Evolutionary conservation across 805 yeast genomes (phyloP).

Genomic region (Kluyveromyces lactis): DNA sequence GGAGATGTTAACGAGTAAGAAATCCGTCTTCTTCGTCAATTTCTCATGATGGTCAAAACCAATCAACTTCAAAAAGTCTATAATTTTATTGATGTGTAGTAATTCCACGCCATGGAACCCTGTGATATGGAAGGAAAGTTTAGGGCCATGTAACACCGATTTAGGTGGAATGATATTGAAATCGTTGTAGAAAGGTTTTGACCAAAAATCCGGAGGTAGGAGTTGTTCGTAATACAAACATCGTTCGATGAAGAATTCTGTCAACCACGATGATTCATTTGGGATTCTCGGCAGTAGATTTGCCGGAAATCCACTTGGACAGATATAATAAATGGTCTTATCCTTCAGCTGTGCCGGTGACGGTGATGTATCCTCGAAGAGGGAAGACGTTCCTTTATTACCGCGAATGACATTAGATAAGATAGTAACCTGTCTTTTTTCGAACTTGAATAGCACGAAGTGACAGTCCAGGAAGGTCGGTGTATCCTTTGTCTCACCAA

Average conservation of each 20-base stretch:
- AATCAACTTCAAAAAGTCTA: conserved; percentile 39
- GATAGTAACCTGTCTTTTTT: not conserved
- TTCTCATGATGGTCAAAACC: conserved; percentile 20
- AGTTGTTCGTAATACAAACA: conserved; percentile 49
- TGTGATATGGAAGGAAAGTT: conserved; percentile 31
- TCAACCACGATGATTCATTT: too few species aligned
- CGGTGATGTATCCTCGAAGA: not conserved
- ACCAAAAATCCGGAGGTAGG: conserved; percentile 52
- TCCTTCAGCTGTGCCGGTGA: not conserved
- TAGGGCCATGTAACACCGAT: conserved; percentile 11
- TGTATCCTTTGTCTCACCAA: too few species aligned
- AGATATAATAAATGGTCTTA: not conserved
- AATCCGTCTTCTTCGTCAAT: conserved; percentile 24
- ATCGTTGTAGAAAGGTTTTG: conserved; percentile 37
- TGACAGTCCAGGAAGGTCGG: not conserved
- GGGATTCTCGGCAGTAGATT: too few species aligned
- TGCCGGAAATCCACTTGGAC: conserved; percentile 17
- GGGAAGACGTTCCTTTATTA: conserved; percentile 1
- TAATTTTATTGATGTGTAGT: conserved; percentile 59
- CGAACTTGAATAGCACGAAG: not conserved
- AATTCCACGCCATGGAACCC: conserved; percentile 76
- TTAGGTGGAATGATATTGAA: conserved; percentile 24
- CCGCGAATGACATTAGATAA: not conserved
- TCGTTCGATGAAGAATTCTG: conserved; percentile 80
- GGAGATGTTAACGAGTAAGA: conserved; percentile 23